Base-by-base conservation (phyloP, 1,284 basidiomycete species). In the Ganoderma meredithae region DNA sequence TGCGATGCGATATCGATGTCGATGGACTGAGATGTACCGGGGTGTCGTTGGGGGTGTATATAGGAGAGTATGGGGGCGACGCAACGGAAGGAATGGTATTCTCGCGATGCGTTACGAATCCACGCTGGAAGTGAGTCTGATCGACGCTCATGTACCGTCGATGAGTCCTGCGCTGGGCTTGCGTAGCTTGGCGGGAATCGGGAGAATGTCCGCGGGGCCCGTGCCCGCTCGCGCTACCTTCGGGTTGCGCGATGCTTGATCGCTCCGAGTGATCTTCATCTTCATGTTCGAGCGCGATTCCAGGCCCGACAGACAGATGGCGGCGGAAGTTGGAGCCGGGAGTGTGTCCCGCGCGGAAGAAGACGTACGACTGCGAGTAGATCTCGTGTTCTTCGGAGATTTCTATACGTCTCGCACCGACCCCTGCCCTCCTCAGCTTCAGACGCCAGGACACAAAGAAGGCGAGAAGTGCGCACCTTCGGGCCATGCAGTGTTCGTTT, bases 291-390 rank as follows among this genome's bases (percentile, higher is more conserved):
- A 73, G 71, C 2, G 79, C 76, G 33, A 79, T 60, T 0, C 94
- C 93, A 0, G 95, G 95, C 0, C 94, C 95, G 49, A 97, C 84
- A 0, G 96, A 98, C 4, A 88, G 84, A 3, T 92, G 87, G 8
- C 95, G 86, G 10, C 88, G 81, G 10, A 60, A 65, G 63, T 67
- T 63, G 33, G 72, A 65, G 80, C 82, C 68, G 22, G 71, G 62
- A 43, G 69, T 62, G 76, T 77, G 52, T 74, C 81, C 67, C 0
- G 87, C 93, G 64, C 86, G 86, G 79, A 96, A 98, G 79, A 94
- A 91, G 6, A 90, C 87, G 49, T 89, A 88, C 1, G 88, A 88
- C 25, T 93, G 87, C 39, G 90, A 89, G 74, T 95, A 91, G 47
- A 97, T 84, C 63, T 85, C 85, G 76, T 94, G 90, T 71, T 95